phyloP scores from a whole-genome alignment of 1,284 basidiomycete genomes.

The Ganoderma boninense region DNA sequence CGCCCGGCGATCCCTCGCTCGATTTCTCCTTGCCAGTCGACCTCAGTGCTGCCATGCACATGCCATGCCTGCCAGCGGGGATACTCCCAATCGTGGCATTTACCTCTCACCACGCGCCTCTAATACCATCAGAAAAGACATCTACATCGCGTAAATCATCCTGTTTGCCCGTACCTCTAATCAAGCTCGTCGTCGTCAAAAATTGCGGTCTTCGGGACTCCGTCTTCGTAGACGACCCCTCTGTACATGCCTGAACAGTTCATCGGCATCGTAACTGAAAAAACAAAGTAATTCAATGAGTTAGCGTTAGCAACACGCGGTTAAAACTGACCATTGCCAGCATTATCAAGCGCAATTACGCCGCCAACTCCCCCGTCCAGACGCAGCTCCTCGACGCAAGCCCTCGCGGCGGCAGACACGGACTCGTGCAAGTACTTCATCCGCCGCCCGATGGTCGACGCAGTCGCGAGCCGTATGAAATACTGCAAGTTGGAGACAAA shows the following conservation, averaged over 20 bases:
- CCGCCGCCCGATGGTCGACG: conserved; percentile 69
- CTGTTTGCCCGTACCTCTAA: too few relatives aligned
- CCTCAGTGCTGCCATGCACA: too few relatives aligned
- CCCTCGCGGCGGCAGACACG: conserved; percentile 59
- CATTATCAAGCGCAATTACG: conserved; percentile 70
- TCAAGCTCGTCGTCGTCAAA: conserved; percentile 73
- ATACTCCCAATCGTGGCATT: too few relatives aligned
- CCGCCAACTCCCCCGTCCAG: conserved; percentile 71
- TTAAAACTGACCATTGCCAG: conserved; percentile 32
- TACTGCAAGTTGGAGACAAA: conserved; percentile 53
- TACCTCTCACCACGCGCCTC: too few relatives aligned
- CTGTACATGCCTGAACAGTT: conserved; percentile 86
- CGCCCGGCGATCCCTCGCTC: too few relatives aligned
- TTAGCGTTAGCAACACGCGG: too few relatives aligned
- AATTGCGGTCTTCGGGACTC: conserved; percentile 75
- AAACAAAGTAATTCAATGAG: background rate
- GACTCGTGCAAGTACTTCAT: conserved; percentile 69
- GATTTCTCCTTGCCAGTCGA: too few relatives aligned
- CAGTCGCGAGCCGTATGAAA: conserved; percentile 78
- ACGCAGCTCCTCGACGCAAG: conserved; percentile 62
- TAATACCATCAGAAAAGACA: too few relatives aligned
- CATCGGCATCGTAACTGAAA: conserved; percentile 69
- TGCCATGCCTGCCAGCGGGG: too few relatives aligned
- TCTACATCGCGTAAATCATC: too few relatives aligned
- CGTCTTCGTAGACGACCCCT: conserved; percentile 74